Evolutionary conservation across 805 yeast genomes (phyloP), one percentile per base, ranked within the genome.

Genomic region (Diddensiella transvaalensis): DNA sequence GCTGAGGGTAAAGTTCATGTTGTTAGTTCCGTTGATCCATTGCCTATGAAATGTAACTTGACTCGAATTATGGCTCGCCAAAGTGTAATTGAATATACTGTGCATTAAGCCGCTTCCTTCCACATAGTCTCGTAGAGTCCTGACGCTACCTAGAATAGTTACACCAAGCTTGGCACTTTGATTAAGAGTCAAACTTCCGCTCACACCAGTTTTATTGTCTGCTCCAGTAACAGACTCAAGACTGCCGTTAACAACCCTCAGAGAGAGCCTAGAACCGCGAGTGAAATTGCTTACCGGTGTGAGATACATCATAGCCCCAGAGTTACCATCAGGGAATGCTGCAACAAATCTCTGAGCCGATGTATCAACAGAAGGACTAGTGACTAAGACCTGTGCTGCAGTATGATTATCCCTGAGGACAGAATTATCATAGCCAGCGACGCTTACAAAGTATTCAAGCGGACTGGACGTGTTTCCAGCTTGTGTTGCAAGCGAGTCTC

Each of bases 101-200:
- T 45, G 48, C 48, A 45, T 45, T 23, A 39, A 21, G 17, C 48
- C 48, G 22, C 44, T 39, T 10, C 48, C 48, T 29, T 45, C 48
- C n/a, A 30, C 23, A 29, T 45, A 45, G 44, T 45, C 48, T 24
- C 48, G 29, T 26, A 45, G 13, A 6, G 45, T 24, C 13, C 48
- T 21, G 8, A 45, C 48, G 11, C 13, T n/a, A 22, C 48, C 48
- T 3, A 45, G 15, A 26, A 45, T 45, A 3, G 48, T 22, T 11
- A 45, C 48, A 3, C 48, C 48, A 19, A 45, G 17, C n/a, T 15
- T 24, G 19, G 48, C 48, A 19, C 35, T 39, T 15, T 19, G 8
- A 24, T 37, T 26, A 17, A 45, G 24, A 4, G 37, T 17, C 35
- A 45, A 10, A 4, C n/a, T 11, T 8, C 48, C 48, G 6, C n/a